These are phyloP conservation scores for Nepenthes gracilis DNA, from an alignment of 148 eudicot species.

Conservation along the genomic window DNA sequence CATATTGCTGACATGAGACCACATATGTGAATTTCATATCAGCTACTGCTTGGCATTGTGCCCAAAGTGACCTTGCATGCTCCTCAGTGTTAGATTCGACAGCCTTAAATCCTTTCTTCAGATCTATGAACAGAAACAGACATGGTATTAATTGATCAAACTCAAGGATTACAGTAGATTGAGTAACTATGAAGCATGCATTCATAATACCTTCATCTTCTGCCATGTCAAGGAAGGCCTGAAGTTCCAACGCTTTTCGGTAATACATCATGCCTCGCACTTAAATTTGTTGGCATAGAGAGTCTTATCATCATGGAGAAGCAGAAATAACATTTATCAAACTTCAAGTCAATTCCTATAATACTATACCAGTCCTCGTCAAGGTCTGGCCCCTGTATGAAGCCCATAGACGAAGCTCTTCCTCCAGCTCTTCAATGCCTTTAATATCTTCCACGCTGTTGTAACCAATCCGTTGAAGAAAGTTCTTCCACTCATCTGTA, in stretches of 20 bases:
- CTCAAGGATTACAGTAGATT: no score
- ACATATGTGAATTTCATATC: constrained; percentile 69
- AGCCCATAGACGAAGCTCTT: constrained; percentile 56
- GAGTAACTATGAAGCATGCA: no score
- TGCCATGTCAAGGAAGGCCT: constrained; percentile 72
- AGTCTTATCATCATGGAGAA: constrained; percentile 1
- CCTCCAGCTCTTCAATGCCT: constrained; percentile 29
- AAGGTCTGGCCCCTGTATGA: constrained; percentile 72
- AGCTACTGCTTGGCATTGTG: constrained; percentile 59
- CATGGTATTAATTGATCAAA: not conserved
- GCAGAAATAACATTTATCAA: constrained; percentile 1
- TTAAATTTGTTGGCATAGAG: constrained; percentile 4
- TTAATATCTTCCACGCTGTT: constrained; percentile 36
- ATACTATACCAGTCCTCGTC: constrained; percentile 45
- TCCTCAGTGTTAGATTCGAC: constrained; percentile 45
- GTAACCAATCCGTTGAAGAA: constrained; percentile 39
- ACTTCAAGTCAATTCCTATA: not conserved
- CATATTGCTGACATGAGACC: constrained; percentile 63
- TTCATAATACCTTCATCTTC: constrained; percentile 38
- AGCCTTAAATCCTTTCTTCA: constrained; percentile 64
- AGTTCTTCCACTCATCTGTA: constrained; percentile 62
- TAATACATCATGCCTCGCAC: constrained; percentile 81
- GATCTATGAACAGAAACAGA: constrained; percentile 16
- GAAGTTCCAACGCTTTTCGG: constrained; percentile 64
- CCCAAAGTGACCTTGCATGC: constrained; percentile 37